These are phyloP conservation scores for Ambrosia trifida DNA, from an alignment of 129 eudicot genomes.

Conservation along the genomic window DNA sequence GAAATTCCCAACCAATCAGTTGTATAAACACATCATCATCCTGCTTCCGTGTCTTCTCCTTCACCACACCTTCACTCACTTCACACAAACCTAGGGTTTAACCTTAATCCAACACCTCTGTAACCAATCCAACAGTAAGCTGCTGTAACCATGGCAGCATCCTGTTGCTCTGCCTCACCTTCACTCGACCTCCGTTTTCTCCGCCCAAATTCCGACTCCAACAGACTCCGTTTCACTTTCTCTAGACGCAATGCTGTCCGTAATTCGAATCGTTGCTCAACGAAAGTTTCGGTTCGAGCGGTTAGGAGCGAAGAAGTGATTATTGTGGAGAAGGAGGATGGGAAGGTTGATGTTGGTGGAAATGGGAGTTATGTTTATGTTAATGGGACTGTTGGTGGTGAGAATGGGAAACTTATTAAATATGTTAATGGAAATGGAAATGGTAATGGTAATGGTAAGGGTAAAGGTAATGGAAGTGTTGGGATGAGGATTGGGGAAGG, in stretches of 20 bases:
- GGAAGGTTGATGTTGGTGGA: constrained; percentile 43
- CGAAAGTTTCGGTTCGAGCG: constrained; percentile 26
- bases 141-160: constrained; percentile 27
- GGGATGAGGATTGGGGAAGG: constrained; percentile 36
- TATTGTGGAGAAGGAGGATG: constrained; percentile 53
- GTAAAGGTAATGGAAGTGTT: too few species aligned
- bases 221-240: constrained; percentile 34
- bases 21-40: constrained; percentile 10
- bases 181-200: constrained; percentile 46
- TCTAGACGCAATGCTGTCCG: constrained; percentile 24
- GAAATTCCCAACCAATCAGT: constrained; percentile 31
- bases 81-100: constrained; percentile 24
- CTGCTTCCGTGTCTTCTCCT: constrained; percentile 37
- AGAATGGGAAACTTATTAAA: constrained; percentile 54
- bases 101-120: not conserved
- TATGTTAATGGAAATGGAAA: constrained; percentile 62
- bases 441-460: constrained; percentile 24
- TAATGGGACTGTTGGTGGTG: constrained; percentile 31
- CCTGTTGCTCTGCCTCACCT: constrained; percentile 39
- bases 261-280: constrained; percentile 10
- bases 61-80: constrained; percentile 28
- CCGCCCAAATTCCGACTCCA: constrained; percentile 32
- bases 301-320: constrained; percentile 44
- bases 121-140: not conserved
- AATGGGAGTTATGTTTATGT: constrained; percentile 39